Evolutionary conservation across 768 basidiomycete species (phyloP), one percentile per base, ranked within the genome.

Genomic region (Phlebiopsis gigantea): DNA sequence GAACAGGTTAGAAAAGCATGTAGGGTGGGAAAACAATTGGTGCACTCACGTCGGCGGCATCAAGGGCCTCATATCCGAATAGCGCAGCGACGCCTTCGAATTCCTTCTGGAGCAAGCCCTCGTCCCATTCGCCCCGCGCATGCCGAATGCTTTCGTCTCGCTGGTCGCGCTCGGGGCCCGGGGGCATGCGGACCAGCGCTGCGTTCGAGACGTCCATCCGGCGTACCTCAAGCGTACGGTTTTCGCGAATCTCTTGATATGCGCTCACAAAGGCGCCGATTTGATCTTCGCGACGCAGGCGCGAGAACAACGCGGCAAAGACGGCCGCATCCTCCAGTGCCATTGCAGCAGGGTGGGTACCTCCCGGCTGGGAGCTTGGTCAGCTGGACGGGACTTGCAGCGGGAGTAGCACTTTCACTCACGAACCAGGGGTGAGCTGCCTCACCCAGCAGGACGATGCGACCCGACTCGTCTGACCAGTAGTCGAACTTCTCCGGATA

Each of bases 311-410:
- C 48, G 72, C 76, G 25, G 78, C 81, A 17, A 86, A 68, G 4
- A 79, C 78, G 55, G 81, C 80, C 0, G 83, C 82, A 57, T 86
- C 85, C 68, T 88, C 85, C 19, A 85, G 70, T 4, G 74, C 74
- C 53, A 85, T 71, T 10, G 76, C 77, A 1, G 78, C 72, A 22
- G 73, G 73, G 64, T 85, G 79, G 25, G 77, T 74, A 1, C 77
- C 78, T 43, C 77, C 76, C 19, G 82, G 82, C 83, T 85, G 57
- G 41, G 19, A 9, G 9, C 6, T 6, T 17, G 9, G 24, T 54
- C 42, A 54, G 53, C 53, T 5, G 8, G 12, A 8, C 31, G 17
- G 8, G 5, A 21, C 30, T 2, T 8, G 31, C 17, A 19, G 24
- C 17, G n/a, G 30, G 26, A 30, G 47, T 10, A 25, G 31, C 10